Conservation (phyloP, 257 asterid genomes). For the Solanum corneliomulleri region DNA sequence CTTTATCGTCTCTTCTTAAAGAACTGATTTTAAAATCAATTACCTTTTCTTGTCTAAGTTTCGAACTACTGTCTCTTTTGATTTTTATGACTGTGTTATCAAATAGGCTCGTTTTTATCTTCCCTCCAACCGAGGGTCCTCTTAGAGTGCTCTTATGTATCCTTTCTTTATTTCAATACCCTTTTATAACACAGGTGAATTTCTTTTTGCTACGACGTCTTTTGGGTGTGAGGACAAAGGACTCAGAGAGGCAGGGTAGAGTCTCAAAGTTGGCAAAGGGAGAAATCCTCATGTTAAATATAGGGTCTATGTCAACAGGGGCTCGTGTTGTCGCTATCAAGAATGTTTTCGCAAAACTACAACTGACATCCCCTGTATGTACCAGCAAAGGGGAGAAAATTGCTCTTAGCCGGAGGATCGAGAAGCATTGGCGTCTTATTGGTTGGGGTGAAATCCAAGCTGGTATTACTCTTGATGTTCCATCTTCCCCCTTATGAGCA, state of each 20-base stretch:
- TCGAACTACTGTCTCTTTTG: neutral
- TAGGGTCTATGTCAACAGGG: constrained; percentile 97
- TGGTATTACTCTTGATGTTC: constrained; percentile 80
- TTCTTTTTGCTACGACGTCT: constrained; percentile 80
- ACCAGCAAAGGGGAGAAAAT: constrained; percentile 89
- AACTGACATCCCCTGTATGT: constrained; percentile 90
- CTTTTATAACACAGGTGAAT: constrained; percentile 46
- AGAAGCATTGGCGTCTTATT: constrained; percentile 97
- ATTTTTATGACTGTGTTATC: neutral
- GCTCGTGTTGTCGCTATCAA: constrained; percentile 87
- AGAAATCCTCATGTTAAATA: constrained; percentile 91
- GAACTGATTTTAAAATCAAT: neutral
- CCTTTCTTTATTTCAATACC: neutral
- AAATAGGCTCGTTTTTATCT: neutral
- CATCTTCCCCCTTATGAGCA: constrained; percentile 61
- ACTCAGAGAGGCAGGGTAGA: constrained; percentile 78
- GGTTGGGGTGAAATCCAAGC: constrained; percentile 98
- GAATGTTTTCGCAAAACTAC: constrained; percentile 85
- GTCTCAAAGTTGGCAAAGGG: constrained; percentile 80
- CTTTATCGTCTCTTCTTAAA: neutral
- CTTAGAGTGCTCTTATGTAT: neutral
- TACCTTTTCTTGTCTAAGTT: neutral
- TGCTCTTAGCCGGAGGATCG: constrained; percentile 86
- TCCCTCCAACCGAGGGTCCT: neutral
- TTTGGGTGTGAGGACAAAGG: constrained; percentile 90